Evolutionary conservation across 139 green algal species (phyloP).

Genomic region (Tetraselmis striata): DNA sequence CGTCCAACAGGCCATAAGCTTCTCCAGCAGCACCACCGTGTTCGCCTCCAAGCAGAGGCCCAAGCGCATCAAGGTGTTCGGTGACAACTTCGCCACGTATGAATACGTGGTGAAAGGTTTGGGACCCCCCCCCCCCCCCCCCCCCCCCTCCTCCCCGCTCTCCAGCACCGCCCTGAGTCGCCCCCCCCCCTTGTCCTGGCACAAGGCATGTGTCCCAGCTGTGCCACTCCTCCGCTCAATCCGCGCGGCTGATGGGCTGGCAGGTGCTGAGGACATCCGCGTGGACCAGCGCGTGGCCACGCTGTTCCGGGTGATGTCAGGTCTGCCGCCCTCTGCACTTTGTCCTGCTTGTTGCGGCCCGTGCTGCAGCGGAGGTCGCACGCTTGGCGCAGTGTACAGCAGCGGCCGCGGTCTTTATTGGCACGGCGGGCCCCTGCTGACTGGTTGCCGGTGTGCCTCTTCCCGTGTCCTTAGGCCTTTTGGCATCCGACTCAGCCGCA

Average conservation of each 20-base stretch:
- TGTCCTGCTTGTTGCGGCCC: too few species aligned
- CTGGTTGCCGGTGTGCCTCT: too few species aligned
- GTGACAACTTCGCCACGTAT: slow-evolving; percentile 14
- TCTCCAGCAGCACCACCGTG: too few species aligned
- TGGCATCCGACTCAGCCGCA: too few species aligned
- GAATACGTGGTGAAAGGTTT: slow-evolving; percentile 16
- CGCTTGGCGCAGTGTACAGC: too few species aligned
- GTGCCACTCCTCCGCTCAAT: slow-evolving; percentile 8
- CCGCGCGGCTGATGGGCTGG: background rate
- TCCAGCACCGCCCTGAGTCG: slow-evolving; percentile 11
- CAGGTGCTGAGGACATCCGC: slow-evolving; percentile 63
- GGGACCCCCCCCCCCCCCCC: too few species aligned
- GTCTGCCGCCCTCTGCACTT: too few species aligned
- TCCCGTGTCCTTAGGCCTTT: too few species aligned
- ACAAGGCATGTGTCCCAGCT: slow-evolving; percentile 4
- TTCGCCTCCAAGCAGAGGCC: slow-evolving; percentile 70
- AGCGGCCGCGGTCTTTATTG: too few species aligned
- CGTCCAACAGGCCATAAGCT: too few species aligned
- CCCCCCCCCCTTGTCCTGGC: background rate
- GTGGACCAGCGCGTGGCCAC: slow-evolving; percentile 62
- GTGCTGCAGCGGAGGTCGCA: too few species aligned
- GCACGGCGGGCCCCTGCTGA: too few species aligned
- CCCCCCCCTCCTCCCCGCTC: slow-evolving; percentile 14
- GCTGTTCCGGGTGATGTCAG: slow-evolving; percentile 58
- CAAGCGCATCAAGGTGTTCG: slow-evolving; percentile 55